Conservation (phyloP, 2,329 filamentous ascomycete species). For the Aspergillus oerlinghausenensis region DNA sequence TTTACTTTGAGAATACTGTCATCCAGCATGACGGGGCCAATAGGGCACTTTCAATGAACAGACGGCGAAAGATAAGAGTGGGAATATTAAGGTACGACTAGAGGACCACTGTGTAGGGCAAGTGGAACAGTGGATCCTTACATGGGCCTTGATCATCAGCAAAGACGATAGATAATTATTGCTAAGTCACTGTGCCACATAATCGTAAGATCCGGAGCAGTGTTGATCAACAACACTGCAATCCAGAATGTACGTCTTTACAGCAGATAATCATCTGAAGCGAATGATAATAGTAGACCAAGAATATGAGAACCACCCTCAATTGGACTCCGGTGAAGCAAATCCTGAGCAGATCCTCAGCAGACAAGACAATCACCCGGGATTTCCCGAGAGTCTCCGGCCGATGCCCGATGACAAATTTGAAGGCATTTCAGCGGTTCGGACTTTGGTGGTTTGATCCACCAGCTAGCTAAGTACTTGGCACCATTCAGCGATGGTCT, state of each 20-base stretch:
- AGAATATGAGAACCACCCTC: background rate
- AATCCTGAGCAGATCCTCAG: background rate
- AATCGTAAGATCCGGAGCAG: no score
- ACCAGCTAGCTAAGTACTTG: background rate
- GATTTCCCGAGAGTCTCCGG: background rate
- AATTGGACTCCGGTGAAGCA: background rate
- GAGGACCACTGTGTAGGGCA: no score
- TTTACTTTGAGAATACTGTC: background rate
- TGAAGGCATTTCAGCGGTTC: background rate
- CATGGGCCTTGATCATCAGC: no score
- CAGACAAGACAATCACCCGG: no score
- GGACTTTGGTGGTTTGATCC: no score
- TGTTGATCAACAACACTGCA: background rate
- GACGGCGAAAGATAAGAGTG: background rate
- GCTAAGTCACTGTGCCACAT: background rate
- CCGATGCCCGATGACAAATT: background rate
- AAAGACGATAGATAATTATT: background rate
- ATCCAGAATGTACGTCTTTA: background rate
- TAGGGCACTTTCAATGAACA: background rate
- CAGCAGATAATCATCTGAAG: no score
- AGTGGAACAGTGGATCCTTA: background rate
- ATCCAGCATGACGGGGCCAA: background rate
- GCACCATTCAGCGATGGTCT: background rate
- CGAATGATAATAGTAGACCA: background rate
- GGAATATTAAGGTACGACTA: background rate